Percentiles rank a stretch among this genome's conserved stretches.
Conservation (phyloP, 495 filamentous ascomycete species). For the Aspergillus campestris region DNA sequence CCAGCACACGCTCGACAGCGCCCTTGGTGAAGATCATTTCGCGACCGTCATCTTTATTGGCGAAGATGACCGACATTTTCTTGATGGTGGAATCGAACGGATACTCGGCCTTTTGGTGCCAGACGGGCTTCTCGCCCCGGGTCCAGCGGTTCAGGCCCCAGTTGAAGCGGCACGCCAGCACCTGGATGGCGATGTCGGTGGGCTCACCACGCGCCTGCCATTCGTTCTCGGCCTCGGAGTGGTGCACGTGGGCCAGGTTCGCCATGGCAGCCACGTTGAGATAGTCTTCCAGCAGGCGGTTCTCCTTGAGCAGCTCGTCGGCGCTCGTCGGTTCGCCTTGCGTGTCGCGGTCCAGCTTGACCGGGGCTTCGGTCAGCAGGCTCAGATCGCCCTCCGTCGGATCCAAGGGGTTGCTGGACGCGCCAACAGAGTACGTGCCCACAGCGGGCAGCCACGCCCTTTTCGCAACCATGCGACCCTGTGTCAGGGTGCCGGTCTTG, state of each 20-base stretch:
- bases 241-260: constrained; percentile 53
- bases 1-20: constrained; percentile 70
- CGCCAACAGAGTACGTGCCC: constrained; percentile 53
- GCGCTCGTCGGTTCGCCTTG: constrained; percentile 18
- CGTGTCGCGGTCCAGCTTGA: constrained; percentile 20
- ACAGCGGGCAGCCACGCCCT: constrained; percentile 68
- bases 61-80: constrained; percentile 59
- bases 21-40: constrained; percentile 64
- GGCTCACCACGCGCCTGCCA: constrained; percentile 61
- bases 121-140: constrained; percentile 42
- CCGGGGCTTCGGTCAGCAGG: constrained; percentile 27
- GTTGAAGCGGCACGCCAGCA: constrained; percentile 55
- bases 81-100: constrained; percentile 64
- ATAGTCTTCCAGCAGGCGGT: constrained; percentile 39
- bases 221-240: constrained; percentile 32
- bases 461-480: constrained; percentile 70
- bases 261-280: constrained; percentile 56
- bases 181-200: constrained; percentile 64
- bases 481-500: constrained; percentile 65
- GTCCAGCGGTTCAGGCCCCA: constrained; percentile 47
- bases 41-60: constrained; percentile 19
- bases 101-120: constrained; percentile 51
- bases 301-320: constrained; percentile 31
- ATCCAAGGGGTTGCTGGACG: constrained; percentile 48
- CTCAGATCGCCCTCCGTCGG: constrained; percentile 46